Evolutionary conservation across 306 rosid species (phyloP).

Genomic region (Inga laurina): DNA sequence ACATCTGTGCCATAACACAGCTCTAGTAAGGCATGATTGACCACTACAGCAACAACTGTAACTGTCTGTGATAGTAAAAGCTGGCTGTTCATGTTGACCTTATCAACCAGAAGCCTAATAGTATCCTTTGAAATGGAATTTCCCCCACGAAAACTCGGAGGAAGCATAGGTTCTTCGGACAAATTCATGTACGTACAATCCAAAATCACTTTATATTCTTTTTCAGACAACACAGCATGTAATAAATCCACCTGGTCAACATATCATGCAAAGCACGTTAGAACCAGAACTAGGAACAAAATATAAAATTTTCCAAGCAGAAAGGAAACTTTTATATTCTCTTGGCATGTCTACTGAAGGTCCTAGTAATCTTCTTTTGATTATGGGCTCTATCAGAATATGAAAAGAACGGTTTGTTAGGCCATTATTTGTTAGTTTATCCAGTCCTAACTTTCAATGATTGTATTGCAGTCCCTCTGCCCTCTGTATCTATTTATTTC

Average conservation of each 20-base stretch:
- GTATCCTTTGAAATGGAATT: conserved; percentile 72
- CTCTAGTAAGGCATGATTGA: conserved; percentile 86
- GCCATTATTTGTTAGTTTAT: no score
- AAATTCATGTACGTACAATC: conserved; percentile 83
- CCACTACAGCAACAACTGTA: conserved; percentile 68
- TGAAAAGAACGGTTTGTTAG: no score
- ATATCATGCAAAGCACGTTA: conserved; percentile 31
- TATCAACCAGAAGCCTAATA: conserved; percentile 78
- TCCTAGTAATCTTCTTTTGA: no score
- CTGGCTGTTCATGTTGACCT: conserved; percentile 89
- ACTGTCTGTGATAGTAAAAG: conserved; percentile 74
- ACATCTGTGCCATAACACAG: conserved; percentile 71
- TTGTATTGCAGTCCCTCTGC: no score
- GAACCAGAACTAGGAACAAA: neutral
- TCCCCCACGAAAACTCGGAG: conserved; percentile 91
- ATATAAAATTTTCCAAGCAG: neutral
- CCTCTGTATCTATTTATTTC: no score
- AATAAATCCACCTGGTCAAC: conserved; percentile 76
- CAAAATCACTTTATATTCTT: conserved; percentile 92
- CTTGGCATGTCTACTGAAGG: no score
- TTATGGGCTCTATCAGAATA: no score
- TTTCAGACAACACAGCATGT: conserved; percentile 82
- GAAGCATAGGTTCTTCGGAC: conserved; percentile 80
- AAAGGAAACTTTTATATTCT: neutral
- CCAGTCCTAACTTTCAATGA: no score